Conservation (phyloP, 768 basidiomycete species). For the Suillus cothurnatus region DNA sequence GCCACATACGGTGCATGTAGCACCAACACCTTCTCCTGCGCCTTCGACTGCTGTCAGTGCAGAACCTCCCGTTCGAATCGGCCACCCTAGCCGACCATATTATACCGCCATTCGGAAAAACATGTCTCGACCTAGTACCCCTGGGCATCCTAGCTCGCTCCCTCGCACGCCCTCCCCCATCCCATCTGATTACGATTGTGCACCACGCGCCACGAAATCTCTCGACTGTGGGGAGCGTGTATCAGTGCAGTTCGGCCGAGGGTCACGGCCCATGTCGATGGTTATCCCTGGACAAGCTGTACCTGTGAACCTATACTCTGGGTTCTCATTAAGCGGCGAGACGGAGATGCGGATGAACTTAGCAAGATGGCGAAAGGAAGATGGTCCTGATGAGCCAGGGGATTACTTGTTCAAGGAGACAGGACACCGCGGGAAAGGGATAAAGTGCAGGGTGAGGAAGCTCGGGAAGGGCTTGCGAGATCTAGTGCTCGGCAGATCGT, state of each 20-base stretch:
- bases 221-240: conserved; percentile 31
- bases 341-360: conserved; percentile 60
- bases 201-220: conserved; percentile 34
- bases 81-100: conserved; percentile 55
- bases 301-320: conserved; percentile 27
- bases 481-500: conserved; percentile 31
- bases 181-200: conserved; percentile 24
- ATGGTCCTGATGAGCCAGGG: conserved; percentile 33
- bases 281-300: conserved; percentile 22
- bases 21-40: conserved; percentile 22
- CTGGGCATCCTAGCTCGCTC: conserved; percentile 27
- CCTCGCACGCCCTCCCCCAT: conserved; percentile 31
- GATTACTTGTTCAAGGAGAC: conserved; percentile 34
- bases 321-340: conserved; percentile 62
- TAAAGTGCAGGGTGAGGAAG: conserved; percentile 30
- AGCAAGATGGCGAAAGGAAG: conserved; percentile 38
- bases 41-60: conserved; percentile 23
- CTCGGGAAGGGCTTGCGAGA: conserved; percentile 34
- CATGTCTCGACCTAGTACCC: conserved; percentile 44
- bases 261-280: conserved; percentile 34
- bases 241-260: conserved; percentile 16
- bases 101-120: conserved; percentile 56
- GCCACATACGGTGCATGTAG: conserved; percentile 17
- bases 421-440: conserved; percentile 18
- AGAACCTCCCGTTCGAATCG: conserved; percentile 40